phyloP scores from a whole-genome alignment of 2,329 filamentous ascomycete species.

The Alternaria arbusti region DNA sequence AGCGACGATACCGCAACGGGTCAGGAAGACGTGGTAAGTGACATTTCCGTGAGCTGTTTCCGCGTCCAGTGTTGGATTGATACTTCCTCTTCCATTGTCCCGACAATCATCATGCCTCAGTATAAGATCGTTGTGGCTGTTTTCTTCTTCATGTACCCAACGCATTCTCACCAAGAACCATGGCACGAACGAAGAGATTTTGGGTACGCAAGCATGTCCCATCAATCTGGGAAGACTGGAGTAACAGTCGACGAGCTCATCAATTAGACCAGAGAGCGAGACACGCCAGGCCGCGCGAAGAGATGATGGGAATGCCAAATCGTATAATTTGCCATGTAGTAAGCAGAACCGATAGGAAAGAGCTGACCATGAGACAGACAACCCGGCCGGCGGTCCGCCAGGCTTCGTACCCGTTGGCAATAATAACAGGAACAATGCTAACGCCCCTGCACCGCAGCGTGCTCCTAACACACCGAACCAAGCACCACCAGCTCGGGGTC shows the following conservation, averaged over 20 bases:
- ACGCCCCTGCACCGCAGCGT: background rate
- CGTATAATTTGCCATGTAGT: background rate
- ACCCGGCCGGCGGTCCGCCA: background rate
- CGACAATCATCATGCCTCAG: background rate
- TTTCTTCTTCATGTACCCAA: background rate
- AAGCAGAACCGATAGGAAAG: background rate
- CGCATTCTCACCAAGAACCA: background rate
- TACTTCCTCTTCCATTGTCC: background rate
- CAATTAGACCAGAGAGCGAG: background rate
- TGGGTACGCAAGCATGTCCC: background rate
- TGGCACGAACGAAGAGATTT: background rate
- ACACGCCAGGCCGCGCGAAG: background rate
- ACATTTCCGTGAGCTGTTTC: background rate
- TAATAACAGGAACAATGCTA: background rate
- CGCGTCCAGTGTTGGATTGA: background rate
- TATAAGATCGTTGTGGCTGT: background rate
- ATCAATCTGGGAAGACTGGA: background rate
- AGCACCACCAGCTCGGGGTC: background rate
- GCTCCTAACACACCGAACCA: background rate
- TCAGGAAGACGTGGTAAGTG: background rate
- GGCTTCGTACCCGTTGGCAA: background rate
- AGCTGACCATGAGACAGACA: background rate
- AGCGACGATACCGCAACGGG: background rate
- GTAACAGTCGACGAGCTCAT: background rate
- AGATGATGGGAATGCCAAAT: background rate